Evolutionary conservation across 805 yeast genomes (phyloP).

Genomic region (Saturnispora hagleri): DNA sequence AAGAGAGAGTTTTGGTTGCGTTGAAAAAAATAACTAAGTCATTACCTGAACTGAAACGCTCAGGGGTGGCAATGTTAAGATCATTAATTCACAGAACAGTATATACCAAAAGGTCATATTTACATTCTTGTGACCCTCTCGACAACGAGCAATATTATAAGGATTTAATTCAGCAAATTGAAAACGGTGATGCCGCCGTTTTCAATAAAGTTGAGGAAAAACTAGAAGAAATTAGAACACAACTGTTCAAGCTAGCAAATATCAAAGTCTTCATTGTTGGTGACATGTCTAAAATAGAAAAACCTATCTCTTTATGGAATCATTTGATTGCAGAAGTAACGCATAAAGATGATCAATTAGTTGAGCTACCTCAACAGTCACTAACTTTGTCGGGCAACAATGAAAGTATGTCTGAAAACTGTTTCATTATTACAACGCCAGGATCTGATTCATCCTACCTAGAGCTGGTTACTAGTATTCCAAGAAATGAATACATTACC

Average conservation of each 20-base stretch:
- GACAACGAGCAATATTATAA: slow-evolving; percentile 50
- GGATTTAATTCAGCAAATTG: slow-evolving; percentile 38
- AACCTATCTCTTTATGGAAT: slow-evolving; percentile 56
- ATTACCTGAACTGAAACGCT: slow-evolving; percentile 54
- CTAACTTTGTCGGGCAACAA: slow-evolving; percentile 52
- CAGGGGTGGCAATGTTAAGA: slow-evolving; percentile 53
- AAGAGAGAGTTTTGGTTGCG: slow-evolving; percentile 56
- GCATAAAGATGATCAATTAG: not conserved
- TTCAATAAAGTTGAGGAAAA: slow-evolving; percentile 31
- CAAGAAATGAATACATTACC: slow-evolving; percentile 39
- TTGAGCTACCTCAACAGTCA: slow-evolving; percentile 42
- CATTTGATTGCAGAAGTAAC: slow-evolving; percentile 22
- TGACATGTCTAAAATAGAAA: slow-evolving; percentile 41
- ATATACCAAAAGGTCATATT: slow-evolving; percentile 50
- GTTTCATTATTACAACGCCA: slow-evolving; percentile 62
- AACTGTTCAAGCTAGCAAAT: slow-evolving; percentile 48
- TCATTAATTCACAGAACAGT: slow-evolving; percentile 43
- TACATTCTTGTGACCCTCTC: slow-evolving; percentile 58
- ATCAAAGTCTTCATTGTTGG: slow-evolving; percentile 65
- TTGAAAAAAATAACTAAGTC: slow-evolving; percentile 52
- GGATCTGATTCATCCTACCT: slow-evolving; percentile 78
- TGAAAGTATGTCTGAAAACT: slow-evolving; percentile 38
- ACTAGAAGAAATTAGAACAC: slow-evolving; percentile 42
- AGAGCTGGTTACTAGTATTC: slow-evolving; percentile 49
- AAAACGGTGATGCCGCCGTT: slow-evolving; percentile 41